Evolutionary conservation across 139 green algal species (phyloP), one percentile per base, ranked within the genome.

Genomic region (Raphidocelis subcapitata): DNA sequence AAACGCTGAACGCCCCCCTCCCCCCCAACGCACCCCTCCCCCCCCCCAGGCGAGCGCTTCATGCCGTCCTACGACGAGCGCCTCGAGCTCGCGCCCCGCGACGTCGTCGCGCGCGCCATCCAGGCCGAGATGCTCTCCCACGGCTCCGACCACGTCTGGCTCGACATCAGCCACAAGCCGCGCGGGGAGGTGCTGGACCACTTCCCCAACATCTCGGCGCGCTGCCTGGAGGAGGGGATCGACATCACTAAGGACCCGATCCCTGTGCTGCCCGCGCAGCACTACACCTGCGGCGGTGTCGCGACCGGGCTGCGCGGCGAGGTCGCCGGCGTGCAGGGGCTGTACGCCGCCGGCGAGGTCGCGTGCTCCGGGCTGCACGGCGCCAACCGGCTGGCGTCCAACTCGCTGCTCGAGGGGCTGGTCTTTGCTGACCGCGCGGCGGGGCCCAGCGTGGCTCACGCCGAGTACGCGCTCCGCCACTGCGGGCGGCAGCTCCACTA

Each of bases 241-340:
- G 92, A 99, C 83, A 98, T 99, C 73, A 95, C 91, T 0, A 62
- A 75, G 14, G 83, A 98, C 26, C 88, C 92, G 32, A 99, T 99
- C 71, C 96, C 96, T 0, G 96, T 99, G 12, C 84, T 95, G 31
- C 96, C 96, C 0, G 93, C 92, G 3, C 92, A 97, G 82, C 96
- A 99, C 83, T 99, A 99, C 89, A 92, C 96, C 55, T 99, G 96
- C 79, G 96, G 96, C 28, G 96, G 96, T n/a, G 90, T 98, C 26
- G 59, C 88, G 73, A 92, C 93, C 0, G 94, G 93, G 29, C 76
- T 99, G 67, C 64, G 86, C 20, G 95, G 90, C 0, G 90, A 98
- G 81, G 12, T n/a, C n/a, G 99, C 95, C 1, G 86, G 62, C 66
- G 63, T 99, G 15, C 72, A 80, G 51, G 96, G 96, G 0, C 81